Base-by-base conservation (phyloP, 2,329 filamentous ascomycete species). In the Lanzia echinophila region DNA sequence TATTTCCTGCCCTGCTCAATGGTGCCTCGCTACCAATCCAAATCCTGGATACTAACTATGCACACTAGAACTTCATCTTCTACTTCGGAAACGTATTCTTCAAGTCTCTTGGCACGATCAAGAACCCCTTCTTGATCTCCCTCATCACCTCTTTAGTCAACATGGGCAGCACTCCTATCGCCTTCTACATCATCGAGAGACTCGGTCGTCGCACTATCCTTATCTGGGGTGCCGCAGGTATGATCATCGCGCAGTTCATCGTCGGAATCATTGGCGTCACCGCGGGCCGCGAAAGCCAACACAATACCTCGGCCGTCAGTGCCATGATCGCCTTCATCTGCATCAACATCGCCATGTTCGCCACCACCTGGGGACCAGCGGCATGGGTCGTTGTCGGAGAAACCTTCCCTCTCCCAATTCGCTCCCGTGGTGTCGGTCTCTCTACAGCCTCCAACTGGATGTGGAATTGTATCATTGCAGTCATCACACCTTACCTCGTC, bases 1-100 rank as follows among this genome's bases (percentile, higher is more conserved):
- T n/a, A n/a, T n/a, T n/a, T n/a, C n/a, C n/a, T n/a, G n/a, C n/a
- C n/a, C n/a, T n/a, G n/a, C n/a, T n/a, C n/a, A n/a, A n/a, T n/a
- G n/a, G n/a, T n/a, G n/a, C n/a, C n/a, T n/a, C n/a, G n/a, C n/a
- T n/a, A n/a, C n/a, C n/a, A n/a, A n/a, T n/a, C n/a, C n/a, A n/a
- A n/a, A n/a, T n/a, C n/a, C n/a, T n/a, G n/a, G n/a, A n/a, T n/a
- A n/a, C n/a, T n/a, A n/a, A n/a, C n/a, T n/a, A n/a, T n/a, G n/a
- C n/a, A n/a, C n/a, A n/a, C n/a, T n/a, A n/a, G n/a, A 95, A 95
- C 79, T 95, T 92, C 73, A 88, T 94, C 77, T 94, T 91, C 77
- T 88, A 89, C 75, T 89, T 85, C 75, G 89, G 87, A 34, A 90
- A 88, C 33, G 82, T 87, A 56, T 95, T 95, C 82, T 87, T 95